Evolutionary conservation across 257 asterid species (phyloP).

Genomic region (Solanum medicagineum): DNA sequence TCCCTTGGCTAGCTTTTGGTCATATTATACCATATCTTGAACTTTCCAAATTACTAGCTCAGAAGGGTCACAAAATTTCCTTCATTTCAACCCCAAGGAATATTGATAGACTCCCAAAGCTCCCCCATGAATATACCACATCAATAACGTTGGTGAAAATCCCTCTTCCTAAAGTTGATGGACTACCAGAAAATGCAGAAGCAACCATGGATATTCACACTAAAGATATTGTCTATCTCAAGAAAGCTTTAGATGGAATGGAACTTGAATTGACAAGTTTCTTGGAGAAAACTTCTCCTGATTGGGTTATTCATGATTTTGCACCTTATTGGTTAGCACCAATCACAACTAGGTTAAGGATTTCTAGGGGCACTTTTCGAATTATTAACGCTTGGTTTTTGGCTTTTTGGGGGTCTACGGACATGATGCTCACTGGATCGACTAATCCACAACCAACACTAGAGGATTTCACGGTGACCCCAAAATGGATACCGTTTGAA

Average conservation of each 20-base stretch:
- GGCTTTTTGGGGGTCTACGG: constrained; percentile 5
- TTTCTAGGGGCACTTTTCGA: constrained; percentile 3
- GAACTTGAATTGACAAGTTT: constrained; percentile 3
- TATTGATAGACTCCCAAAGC: constrained; percentile 48
- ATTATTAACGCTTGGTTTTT: background rate
- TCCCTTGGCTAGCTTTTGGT: constrained; percentile 67
- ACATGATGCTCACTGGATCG: background rate
- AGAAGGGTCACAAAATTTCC: constrained; percentile 39
- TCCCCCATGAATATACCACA: constrained; percentile 20
- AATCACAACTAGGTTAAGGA: constrained; percentile 4
- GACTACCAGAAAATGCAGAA: constrained; percentile 17
- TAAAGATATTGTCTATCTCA: constrained; percentile 16
- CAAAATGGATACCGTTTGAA: constrained; percentile 21
- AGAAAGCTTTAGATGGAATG: constrained; percentile 18
- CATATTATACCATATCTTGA: constrained; percentile 42
- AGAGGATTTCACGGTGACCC: constrained; percentile 5
- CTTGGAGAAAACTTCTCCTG: constrained; percentile 11
- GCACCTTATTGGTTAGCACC: constrained; percentile 15
- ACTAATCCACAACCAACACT: background rate
- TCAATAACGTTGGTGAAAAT: constrained; percentile 19
- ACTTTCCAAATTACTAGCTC: constrained; percentile 40
- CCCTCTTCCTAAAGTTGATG: constrained; percentile 16
- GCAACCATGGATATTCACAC: constrained; percentile 18
- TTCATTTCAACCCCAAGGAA: constrained; percentile 45
- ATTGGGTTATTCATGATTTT: constrained; percentile 25